These are phyloP conservation scores for Nicotiana undulata DNA, from an alignment of 257 asterid species.

Conservation along the genomic window DNA sequence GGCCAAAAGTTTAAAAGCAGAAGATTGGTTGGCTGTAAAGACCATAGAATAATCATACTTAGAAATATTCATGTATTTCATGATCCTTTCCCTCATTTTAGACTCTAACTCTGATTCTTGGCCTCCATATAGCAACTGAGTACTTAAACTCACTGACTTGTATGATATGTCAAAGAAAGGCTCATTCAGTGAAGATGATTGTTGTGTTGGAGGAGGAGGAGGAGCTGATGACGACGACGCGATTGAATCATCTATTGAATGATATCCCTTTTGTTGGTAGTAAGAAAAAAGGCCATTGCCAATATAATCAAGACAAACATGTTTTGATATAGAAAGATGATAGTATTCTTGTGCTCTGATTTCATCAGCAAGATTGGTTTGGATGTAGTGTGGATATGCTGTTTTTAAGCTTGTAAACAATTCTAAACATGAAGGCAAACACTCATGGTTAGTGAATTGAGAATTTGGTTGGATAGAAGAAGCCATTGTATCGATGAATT, in stretches of 20 bases:
- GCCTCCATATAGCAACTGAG: constrained; percentile 35
- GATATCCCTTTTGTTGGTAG: constrained; percentile 29
- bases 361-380: constrained; percentile 38
- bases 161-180: constrained; percentile 48
- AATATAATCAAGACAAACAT: constrained; percentile 61
- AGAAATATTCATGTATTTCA: constrained; percentile 51
- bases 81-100: constrained; percentile 37
- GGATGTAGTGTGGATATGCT: constrained; percentile 32
- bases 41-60: constrained; percentile 64
- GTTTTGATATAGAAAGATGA: constrained; percentile 38
- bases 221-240: constrained; percentile 36
- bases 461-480: constrained; percentile 41
- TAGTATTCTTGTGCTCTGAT: constrained; percentile 53
- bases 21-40: constrained; percentile 63
- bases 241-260: constrained; percentile 11
- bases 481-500: constrained; percentile 32
- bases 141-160: constrained; percentile 34
- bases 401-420: constrained; percentile 23
- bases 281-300: constrained; percentile 80
- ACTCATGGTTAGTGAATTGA: constrained; percentile 68
- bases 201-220: constrained; percentile 13
- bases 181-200: not conserved
- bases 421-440: constrained; percentile 42
- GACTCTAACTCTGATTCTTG: constrained; percentile 42
- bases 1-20: constrained; percentile 62